Evolutionary conservation across 2,329 filamentous ascomycete genomes (phyloP).

Genomic region (Aspergillus sp.): DNA sequence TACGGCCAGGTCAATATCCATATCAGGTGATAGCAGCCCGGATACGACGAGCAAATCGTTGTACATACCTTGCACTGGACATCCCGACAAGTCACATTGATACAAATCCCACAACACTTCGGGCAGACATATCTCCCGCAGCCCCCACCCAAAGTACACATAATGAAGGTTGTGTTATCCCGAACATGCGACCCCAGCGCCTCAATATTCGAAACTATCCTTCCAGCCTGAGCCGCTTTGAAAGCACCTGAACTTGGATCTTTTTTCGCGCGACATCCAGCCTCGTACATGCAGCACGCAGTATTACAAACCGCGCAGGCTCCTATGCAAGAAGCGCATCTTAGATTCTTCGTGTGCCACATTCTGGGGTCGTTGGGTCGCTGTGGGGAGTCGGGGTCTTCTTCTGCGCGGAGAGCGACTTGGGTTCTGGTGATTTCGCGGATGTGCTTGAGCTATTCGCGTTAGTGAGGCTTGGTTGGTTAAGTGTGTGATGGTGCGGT

Average conservation of each 20-base stretch:
- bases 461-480: neutral
- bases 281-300: constrained; percentile 27
- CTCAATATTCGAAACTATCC: constrained; percentile 14
- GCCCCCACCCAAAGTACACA: constrained; percentile 23
- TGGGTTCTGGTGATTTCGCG: constrained; percentile 12
- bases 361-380: constrained; percentile 11
- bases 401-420: constrained; percentile 1
- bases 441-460: constrained; percentile 3
- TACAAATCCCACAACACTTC: constrained; percentile 30
- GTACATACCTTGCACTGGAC: constrained; percentile 26
- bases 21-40: neutral
- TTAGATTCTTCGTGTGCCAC: constrained; percentile 27
- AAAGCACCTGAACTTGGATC: neutral
- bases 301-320: constrained; percentile 23
- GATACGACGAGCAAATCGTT: neutral
- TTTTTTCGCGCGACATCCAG: constrained; percentile 1
- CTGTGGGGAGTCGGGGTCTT: neutral
- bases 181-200: constrained; percentile 16
- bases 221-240: constrained; percentile 1
- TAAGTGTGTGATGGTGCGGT: neutral
- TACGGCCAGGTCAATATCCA: neutral
- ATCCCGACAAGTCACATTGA: constrained; percentile 25
- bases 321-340: constrained; percentile 22
- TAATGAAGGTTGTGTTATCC: constrained; percentile 26
- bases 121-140: constrained; percentile 29